phyloP scores from a whole-genome alignment of 2,329 filamentous ascomycete genomes.

The Penicillium italicum region DNA sequence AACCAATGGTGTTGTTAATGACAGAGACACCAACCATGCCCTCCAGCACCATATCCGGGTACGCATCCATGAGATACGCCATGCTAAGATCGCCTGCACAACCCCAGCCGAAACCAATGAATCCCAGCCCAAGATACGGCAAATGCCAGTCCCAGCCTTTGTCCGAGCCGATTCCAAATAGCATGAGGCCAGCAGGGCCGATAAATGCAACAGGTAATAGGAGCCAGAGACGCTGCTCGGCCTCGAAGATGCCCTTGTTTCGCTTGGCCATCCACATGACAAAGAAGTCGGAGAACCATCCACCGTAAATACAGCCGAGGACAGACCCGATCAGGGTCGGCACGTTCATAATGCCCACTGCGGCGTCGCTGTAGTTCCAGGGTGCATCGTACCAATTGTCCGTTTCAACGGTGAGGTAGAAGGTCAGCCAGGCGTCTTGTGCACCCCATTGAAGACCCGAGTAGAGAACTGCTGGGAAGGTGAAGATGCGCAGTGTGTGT shows the following conservation, averaged over 20 bases:
- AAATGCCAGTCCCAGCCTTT: slow-evolving; percentile 53
- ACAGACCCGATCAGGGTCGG: slow-evolving; percentile 48
- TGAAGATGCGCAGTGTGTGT: slow-evolving; percentile 56
- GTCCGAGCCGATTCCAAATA: slow-evolving; percentile 53
- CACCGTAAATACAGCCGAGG: slow-evolving; percentile 56
- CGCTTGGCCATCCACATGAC: slow-evolving; percentile 54
- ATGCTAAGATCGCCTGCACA: slow-evolving; percentile 56
- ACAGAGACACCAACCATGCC: slow-evolving; percentile 58
- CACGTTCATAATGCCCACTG: slow-evolving; percentile 57
- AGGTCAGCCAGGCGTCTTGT: slow-evolving; percentile 59
- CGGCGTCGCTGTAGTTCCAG: slow-evolving; percentile 54
- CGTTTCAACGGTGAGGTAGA: slow-evolving; percentile 58
- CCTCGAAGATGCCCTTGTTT: slow-evolving; percentile 54
- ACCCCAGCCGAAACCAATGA: slow-evolving; percentile 59
- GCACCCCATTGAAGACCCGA: slow-evolving; percentile 58
- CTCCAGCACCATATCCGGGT: slow-evolving; percentile 56
- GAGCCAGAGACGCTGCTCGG: slow-evolving; percentile 54
- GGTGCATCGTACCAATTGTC: slow-evolving; percentile 54
- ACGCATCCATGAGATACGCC: slow-evolving; percentile 55
- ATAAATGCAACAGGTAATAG: slow-evolving; percentile 50
- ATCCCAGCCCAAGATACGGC: slow-evolving; percentile 54
- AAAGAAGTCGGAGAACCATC: slow-evolving; percentile 56
- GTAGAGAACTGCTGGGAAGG: slow-evolving; percentile 56
- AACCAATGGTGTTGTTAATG: slow-evolving; percentile 56
- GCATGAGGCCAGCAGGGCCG: slow-evolving; percentile 51